Evolutionary conservation across 257 asterid species (phyloP), one percentile per base, ranked within the genome.

Genomic region (Scutellaria galericulata): DNA sequence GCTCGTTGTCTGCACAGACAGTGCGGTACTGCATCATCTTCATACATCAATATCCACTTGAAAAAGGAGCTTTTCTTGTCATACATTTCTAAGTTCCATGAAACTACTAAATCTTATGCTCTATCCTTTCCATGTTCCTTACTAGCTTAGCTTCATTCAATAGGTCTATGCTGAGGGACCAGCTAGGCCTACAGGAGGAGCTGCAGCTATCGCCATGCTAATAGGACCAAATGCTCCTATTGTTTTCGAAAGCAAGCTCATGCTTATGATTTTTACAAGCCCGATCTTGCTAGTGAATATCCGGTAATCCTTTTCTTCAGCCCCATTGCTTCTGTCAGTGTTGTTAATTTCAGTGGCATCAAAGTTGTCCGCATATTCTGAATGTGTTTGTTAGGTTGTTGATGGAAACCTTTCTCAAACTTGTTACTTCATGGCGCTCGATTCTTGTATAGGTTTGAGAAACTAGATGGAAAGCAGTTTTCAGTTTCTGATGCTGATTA

Each of bases 111-210:
- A 47, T 53, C 18, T 18, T n/a, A n/a, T n/a, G n/a, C n/a, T n/a
- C n/a, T n/a, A n/a, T n/a, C n/a, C n/a, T n/a, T n/a, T 18, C 0
- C 18, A 18, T 11, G 31, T 54, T 67, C 68, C 46, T 64, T 55
- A 66, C 22, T 7, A 35, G 57, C 18, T 18, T 18, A 18, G 18
- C 18, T 18, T 57, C 68, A 76, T 74, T 66, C 80, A 31, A 82
- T 81, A 95, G 99, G 97, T 95, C 71, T 95, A 95, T 78, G 99
- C 99, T 2, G 98, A 92, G 85, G 99, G 99, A 12, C 97, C 99
- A 20, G 99, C 99, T 77, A 84, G 99, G 70, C 98, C 99, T 56
- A 95, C 99, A 35, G 99, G 99, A 35, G 99, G 99, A 66, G 99
- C 99, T 68, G 99, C 96, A 68, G 97, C 99, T 18, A 67, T 95